Base-by-base conservation (phyloP, 306 rosid species). In the Quercus alba region DNA sequence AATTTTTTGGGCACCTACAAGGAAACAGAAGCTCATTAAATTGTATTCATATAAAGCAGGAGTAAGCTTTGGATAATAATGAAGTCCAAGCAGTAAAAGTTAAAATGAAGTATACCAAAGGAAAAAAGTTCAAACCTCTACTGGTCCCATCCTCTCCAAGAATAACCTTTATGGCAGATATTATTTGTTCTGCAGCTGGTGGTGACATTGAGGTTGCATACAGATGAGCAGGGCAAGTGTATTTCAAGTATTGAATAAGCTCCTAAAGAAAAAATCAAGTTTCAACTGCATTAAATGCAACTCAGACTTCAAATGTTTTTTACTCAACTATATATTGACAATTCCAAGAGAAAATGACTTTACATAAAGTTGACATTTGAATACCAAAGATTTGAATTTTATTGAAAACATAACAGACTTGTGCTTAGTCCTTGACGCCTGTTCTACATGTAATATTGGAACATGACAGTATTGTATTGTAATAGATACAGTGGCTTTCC, bases 91-190 rank as follows among this genome's bases (percentile, higher is more conserved):
- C 5, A 1, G 54, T 49, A 49, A 12, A 10, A 49, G 54, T 49
- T 13, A 49, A 20, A 46, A 51, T 78, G 71, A 31, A 62, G 12
- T 41, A 41, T 69, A 46, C 5, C 54, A 33, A 33, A 52, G 56
- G 56, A 18, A 28, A 7, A 67, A 23, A 38, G 46, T 28, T 20
- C 74, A 72, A 77, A 93, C 98, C 98, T 91, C 97, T 89, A 52
- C 77, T 88, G 56, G 94, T 87, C 74, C 98, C 97, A 87, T 93
- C 98, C 91, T 91, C 93, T 81, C 98, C 97, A 20, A 93, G 98
- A 82, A 90, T 70, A 72, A 91, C 98, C 84, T 77, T 90, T 26
- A 93, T 82, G 73, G 98, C 72, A 46, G 97, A 93, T 62, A 93
- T 88, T 73, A 93, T 93, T 85, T 93, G 98, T 71, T 91, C 90